Percentiles rank a stretch among this genome's conserved stretches.
These are phyloP conservation scores for Mycena capillaripes DNA, from an alignment of 768 basidiomycete genomes.

Conservation along the genomic window DNA sequence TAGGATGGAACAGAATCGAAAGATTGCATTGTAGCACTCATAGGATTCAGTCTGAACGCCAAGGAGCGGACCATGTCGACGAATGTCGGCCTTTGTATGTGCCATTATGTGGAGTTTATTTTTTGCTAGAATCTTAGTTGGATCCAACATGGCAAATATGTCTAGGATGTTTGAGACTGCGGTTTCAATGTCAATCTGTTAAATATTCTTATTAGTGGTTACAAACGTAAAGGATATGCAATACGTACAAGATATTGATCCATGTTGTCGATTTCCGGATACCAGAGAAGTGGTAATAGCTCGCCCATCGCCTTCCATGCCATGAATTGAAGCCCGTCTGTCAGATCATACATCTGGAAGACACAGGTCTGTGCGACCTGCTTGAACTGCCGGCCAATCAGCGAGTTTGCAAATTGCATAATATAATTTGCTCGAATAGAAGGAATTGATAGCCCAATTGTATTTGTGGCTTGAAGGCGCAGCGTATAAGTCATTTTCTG, in stretches of 20 bases:
- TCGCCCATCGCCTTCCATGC: constrained; percentile 50
- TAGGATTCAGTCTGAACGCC: constrained; percentile 52
- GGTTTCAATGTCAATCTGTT: constrained; percentile 17
- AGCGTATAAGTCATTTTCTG: constrained; percentile 43
- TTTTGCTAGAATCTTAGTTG: constrained; percentile 48
- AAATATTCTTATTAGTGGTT: too few relatives aligned
- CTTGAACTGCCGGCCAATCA: constrained; percentile 60
- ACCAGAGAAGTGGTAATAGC: constrained; percentile 56
- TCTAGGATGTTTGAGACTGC: constrained; percentile 52
- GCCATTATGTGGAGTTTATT: constrained; percentile 50
- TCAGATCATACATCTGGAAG: constrained; percentile 55
- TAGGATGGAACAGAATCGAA: constrained; percentile 49
- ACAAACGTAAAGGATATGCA: background rate
- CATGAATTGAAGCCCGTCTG: constrained; percentile 37
- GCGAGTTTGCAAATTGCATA: constrained; percentile 56
- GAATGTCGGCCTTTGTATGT: constrained; percentile 46
- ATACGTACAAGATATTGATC: constrained; percentile 50
- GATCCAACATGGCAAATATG: constrained; percentile 46
- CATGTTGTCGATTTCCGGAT: constrained; percentile 53
- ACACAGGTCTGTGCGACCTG: constrained; percentile 50
- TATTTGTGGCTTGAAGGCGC: constrained; percentile 50
- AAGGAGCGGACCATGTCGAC: constrained; percentile 49
- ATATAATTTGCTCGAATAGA: constrained; percentile 56
- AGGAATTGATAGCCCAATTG: constrained; percentile 46
- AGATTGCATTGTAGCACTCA: constrained; percentile 57